These are phyloP conservation scores for Coemansia aciculifera DNA, from an alignment of 192 early-diverging fungal genomes.

Conservation along the genomic window DNA sequence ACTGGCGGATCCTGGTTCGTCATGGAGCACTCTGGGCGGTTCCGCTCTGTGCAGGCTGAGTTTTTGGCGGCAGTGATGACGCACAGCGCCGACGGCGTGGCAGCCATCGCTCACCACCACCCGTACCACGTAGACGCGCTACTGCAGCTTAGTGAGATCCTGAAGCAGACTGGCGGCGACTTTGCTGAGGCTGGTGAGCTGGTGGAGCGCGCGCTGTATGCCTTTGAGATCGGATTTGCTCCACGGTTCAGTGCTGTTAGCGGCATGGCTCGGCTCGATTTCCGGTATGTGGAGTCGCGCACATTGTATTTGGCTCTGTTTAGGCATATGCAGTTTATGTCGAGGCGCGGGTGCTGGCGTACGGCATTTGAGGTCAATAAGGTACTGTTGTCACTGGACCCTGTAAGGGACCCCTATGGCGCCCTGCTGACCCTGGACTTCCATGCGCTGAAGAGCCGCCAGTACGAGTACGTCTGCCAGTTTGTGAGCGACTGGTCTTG, in stretches of 20 bases:
- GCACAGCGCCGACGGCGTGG: conserved; percentile 72
- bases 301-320: conserved; percentile 80
- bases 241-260: conserved; percentile 69
- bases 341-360: conserved; percentile 90
- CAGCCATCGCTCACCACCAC: conserved; percentile 65
- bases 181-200: conserved; percentile 75
- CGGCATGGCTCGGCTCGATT: conserved; percentile 69
- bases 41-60: conserved; percentile 71
- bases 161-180: conserved; percentile 81
- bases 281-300: conserved; percentile 75
- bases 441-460: conserved; percentile 76
- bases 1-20: conserved; percentile 55
- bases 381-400: conserved; percentile 71
- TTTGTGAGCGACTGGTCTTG: conserved; percentile 53
- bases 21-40: conserved; percentile 70
- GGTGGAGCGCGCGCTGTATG: conserved; percentile 86
- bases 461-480: conserved; percentile 63
- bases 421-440: conserved; percentile 80
- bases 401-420: conserved; percentile 73
- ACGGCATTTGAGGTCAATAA: conserved; percentile 91
- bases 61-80: conserved; percentile 74
- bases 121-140: conserved; percentile 90
- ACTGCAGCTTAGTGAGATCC: conserved; percentile 82
- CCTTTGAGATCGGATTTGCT: conserved; percentile 82
- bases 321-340: conserved; percentile 80